Conservation (phyloP, 1,284 basidiomycete species). For the Moesziomyces parantarcticus region DNA sequence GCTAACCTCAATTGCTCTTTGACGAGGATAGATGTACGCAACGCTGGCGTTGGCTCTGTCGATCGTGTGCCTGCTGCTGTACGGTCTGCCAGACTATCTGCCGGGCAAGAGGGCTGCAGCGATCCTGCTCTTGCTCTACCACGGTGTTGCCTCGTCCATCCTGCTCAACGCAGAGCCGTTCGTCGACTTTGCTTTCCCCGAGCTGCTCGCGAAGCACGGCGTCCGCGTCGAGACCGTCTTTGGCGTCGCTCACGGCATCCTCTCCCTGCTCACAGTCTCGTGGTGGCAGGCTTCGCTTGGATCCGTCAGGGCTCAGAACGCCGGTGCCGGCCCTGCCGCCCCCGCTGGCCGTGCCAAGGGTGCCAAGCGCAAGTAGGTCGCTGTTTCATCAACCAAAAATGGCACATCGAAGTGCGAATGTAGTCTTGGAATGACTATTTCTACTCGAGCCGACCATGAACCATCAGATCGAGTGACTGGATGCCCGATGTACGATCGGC, state of each 20-base stretch:
- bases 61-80: slow-evolving; percentile 41
- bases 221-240: slow-evolving; percentile 28
- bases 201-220: slow-evolving; percentile 72
- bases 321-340: slow-evolving; percentile 2
- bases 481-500: too few relatives aligned
- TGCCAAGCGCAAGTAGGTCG: slow-evolving; percentile 21
- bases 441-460: too few relatives aligned
- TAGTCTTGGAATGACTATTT: too few relatives aligned
- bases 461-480: too few relatives aligned
- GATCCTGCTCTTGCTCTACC: slow-evolving; percentile 80
- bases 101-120: slow-evolving; percentile 85
- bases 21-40: slow-evolving; percentile 22
- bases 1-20: not conserved
- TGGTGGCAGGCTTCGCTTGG: slow-evolving; percentile 49
- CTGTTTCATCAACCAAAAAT: too few relatives aligned
- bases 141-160: slow-evolving; percentile 78
- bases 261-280: slow-evolving; percentile 33
- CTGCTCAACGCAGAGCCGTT: slow-evolving; percentile 81
- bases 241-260: slow-evolving; percentile 41
- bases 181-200: slow-evolving; percentile 78
- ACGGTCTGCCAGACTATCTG: slow-evolving; percentile 74
- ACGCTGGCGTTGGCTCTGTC: slow-evolving; percentile 30
- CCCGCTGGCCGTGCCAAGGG: slow-evolving; percentile 3
- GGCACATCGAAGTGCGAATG: too few relatives aligned
- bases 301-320: slow-evolving; percentile 21